phyloP scores from a whole-genome alignment of 2,329 filamentous ascomycete species.

The Simplicillium aogashimaense region DNA sequence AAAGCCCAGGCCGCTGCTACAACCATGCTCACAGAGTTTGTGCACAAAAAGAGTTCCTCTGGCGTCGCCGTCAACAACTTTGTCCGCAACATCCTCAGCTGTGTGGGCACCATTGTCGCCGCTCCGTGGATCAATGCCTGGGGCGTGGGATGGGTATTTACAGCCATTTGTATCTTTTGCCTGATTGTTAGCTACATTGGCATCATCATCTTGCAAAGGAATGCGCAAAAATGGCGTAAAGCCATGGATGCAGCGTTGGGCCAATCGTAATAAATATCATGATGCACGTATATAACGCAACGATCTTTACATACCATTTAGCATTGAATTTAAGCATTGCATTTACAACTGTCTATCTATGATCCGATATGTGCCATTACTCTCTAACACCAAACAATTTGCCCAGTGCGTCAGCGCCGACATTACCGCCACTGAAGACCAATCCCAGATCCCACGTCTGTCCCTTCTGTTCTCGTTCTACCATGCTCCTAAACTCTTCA shows the following conservation, averaged over 20 bases:
- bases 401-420: conserved; percentile 42
- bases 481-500: conserved; percentile 66
- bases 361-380: neutral
- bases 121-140: conserved; percentile 62
- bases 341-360: neutral
- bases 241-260: conserved; percentile 1
- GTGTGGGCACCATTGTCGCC: conserved; percentile 58
- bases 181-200: conserved; percentile 1
- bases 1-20: conserved; percentile 44
- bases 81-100: conserved; percentile 64
- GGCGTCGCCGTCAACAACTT: conserved; percentile 79
- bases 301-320: neutral
- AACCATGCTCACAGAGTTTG: conserved; percentile 80
- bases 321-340: neutral
- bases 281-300: neutral
- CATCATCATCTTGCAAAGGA: conserved; percentile 3
- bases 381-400: conserved; percentile 30
- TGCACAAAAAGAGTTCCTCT: conserved; percentile 59
- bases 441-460: conserved; percentile 63
- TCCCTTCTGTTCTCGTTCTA: conserved; percentile 60
- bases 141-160: conserved; percentile 70
- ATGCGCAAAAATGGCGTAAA: conserved; percentile 4
- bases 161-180: conserved; percentile 22
- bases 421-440: conserved; percentile 52
- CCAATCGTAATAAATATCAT: neutral